Evolutionary conservation across 2,329 filamentous ascomycete genomes (phyloP).

Genomic region (Aspergillus persii): DNA sequence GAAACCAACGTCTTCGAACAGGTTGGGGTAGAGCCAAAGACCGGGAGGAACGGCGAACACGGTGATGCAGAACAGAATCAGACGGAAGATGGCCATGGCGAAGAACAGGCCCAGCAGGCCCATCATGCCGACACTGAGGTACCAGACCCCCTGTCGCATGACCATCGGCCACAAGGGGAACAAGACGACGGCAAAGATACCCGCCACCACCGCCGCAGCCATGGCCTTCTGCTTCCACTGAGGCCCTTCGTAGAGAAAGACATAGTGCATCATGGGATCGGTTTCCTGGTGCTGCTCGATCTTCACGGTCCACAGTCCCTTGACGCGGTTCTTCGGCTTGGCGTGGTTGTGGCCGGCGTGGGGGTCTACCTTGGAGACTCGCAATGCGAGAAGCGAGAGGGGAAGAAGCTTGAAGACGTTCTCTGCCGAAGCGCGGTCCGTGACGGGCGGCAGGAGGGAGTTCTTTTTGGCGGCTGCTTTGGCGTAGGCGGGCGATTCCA

Average conservation of each 20-base stretch:
- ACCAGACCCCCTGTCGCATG: constrained; percentile 92
- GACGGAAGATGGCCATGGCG: constrained; percentile 92
- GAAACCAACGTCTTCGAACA: constrained; percentile 98
- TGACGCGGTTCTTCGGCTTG: constrained; percentile 73
- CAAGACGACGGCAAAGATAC: constrained; percentile 85
- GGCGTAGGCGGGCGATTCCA: constrained; percentile 84
- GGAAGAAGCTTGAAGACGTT: constrained; percentile 94
- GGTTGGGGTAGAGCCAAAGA: constrained; percentile 96
- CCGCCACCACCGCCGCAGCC: constrained; percentile 74
- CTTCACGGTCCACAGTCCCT: constrained; percentile 93
- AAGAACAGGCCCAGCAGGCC: constrained; percentile 91
- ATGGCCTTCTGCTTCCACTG: constrained; percentile 94
- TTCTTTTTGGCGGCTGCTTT: constrained; percentile 85
- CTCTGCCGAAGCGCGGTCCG: constrained; percentile 82
- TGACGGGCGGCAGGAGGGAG: constrained; percentile 81
- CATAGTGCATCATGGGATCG: constrained; percentile 71
- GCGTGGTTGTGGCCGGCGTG: constrained; percentile 71
- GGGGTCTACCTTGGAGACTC: constrained; percentile 78
- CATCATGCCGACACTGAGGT: constrained; percentile 90
- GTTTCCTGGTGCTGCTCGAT: constrained; percentile 93
- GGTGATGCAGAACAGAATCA: constrained; percentile 91
- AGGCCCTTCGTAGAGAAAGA: constrained; percentile 92
- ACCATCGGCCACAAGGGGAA: constrained; percentile 96
- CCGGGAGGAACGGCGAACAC: constrained; percentile 82
- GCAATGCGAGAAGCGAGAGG: constrained; percentile 87